A percentile compares a stretch with the other conserved stretches of the same genome.
These are phyloP conservation scores for Tricholoma bakamatsutake DNA, from an alignment of 768 basidiomycete species.

Conservation along the genomic window DNA sequence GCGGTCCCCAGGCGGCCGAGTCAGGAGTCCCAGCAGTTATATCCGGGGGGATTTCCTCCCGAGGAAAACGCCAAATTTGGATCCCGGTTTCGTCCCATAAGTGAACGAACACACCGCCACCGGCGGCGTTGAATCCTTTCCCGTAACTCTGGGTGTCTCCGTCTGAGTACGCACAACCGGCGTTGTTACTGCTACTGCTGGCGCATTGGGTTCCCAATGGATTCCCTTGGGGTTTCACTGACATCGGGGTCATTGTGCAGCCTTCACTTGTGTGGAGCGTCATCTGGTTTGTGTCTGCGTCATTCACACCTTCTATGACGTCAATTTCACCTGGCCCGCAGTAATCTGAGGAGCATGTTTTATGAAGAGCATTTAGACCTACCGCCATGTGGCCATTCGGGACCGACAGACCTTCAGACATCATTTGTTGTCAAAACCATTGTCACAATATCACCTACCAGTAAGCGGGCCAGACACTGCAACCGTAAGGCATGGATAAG, in stretches of 20 bases:
- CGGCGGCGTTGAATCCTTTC: conserved; percentile 34
- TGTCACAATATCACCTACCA: conserved; percentile 22
- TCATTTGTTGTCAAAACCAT: neutral
- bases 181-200: conserved; percentile 32
- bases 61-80: conserved; percentile 49
- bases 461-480: conserved; percentile 56
- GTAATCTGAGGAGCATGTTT: neutral
- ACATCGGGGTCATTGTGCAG: conserved; percentile 27
- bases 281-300: conserved; percentile 50
- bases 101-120: conserved; percentile 51
- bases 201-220: conserved; percentile 30
- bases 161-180: conserved; percentile 47
- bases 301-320: conserved; percentile 68
- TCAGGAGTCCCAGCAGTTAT: conserved; percentile 37
- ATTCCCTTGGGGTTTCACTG: conserved; percentile 17
- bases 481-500: conserved; percentile 62
- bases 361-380: conserved; percentile 6
- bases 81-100: conserved; percentile 47
- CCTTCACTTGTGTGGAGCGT: conserved; percentile 54
- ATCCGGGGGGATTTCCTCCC: conserved; percentile 43
- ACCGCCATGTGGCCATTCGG: conserved; percentile 49
- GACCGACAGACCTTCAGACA: conserved; percentile 30
- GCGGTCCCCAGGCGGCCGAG: conserved; percentile 45
- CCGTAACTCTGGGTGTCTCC: conserved; percentile 33
- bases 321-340: conserved; percentile 53